Evolutionary conservation across 2,329 filamentous ascomycete genomes (phyloP), one percentile per base, ranked within the genome.

Genomic region (Ascochyta fabae): DNA sequence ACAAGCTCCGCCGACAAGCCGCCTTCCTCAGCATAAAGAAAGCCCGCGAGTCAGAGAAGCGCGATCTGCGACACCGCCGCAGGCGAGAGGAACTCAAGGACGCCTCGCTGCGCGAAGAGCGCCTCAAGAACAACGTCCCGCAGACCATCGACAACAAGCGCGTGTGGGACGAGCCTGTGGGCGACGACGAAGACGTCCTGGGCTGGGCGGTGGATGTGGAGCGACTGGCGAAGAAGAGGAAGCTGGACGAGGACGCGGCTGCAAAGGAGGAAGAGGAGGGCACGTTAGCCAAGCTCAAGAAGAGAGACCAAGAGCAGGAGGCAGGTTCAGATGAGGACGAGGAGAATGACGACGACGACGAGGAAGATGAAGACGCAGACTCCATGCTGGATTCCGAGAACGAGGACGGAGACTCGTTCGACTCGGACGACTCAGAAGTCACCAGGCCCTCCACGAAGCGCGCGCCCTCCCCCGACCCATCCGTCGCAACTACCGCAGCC

Each of bases 1-100:
- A 96, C 78, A 97, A 96, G 76, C 78, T 91, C 22, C 88, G 88
- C 71, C 85, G 95, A 59, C 85, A 95, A 73, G 83, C 88, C 66
- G 84, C 94, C 57, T 89, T 92, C 71, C 82, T 96, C 57, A 87
- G 90, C 65, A 84, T 89, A 71, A 98, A 97, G 79, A 89, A 89
- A 72, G 81, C 84, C 40, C 86, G 86, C 62, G 90, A 92, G 72
- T 88, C 87, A 71, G 80, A 87, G 42, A 90, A 89, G 68, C 87
- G 91, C 68, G 90, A 92, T 68, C 84, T 88, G 68, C 87, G 93
- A 60, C 89, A 92, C 73, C 85, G 85, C 44, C 84, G 91, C 57
- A 92, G 91, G 78, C 91, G 89, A 77, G 90, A 93, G 70, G 95
- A 99, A 77, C 85, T 88, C 61, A 90, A 89, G 75, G 86, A 97